phyloP scores from a whole-genome alignment of 352 stramenopile genomes.

The Bremia lactucae region DNA sequence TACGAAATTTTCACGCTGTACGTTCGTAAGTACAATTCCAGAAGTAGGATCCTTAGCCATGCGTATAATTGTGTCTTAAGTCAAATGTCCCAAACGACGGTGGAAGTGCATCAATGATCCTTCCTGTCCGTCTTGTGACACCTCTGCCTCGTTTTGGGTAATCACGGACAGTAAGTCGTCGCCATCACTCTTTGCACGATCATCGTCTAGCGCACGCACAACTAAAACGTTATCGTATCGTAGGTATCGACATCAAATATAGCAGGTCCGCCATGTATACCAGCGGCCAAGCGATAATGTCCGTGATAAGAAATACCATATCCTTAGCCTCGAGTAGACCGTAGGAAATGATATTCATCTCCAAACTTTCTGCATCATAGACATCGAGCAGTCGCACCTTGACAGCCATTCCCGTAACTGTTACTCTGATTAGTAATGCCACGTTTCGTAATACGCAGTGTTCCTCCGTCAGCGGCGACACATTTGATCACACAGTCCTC shows the following conservation, averaged over 20 bases:
- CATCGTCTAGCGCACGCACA: neutral
- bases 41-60: too few species aligned
- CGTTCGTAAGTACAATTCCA: too few species aligned
- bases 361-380: constrained; percentile 3
- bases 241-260: too few species aligned
- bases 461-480: constrained; percentile 1
- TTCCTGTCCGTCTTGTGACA: constrained; percentile 2
- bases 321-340: constrained; percentile 8
- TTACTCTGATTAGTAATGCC: too few species aligned
- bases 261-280: too few species aligned
- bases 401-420: neutral
- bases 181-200: constrained; percentile 2
- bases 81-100: constrained; percentile 3
- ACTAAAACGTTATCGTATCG: constrained; percentile 5
- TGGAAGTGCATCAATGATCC: constrained; percentile 8
- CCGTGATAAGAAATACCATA: too few species aligned
- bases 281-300: too few species aligned
- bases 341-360: constrained; percentile 16
- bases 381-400: constrained; percentile 10
- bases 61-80: constrained; percentile 9
- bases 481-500: constrained; percentile 10
- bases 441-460: constrained; percentile 1
- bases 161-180: constrained; percentile 6
- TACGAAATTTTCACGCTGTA: too few species aligned
- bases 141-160: too few species aligned